Evolutionary conservation across 495 filamentous ascomycete species (phyloP), one percentile per base, ranked within the genome.

Genomic region (Aspergillus nanangensis): DNA sequence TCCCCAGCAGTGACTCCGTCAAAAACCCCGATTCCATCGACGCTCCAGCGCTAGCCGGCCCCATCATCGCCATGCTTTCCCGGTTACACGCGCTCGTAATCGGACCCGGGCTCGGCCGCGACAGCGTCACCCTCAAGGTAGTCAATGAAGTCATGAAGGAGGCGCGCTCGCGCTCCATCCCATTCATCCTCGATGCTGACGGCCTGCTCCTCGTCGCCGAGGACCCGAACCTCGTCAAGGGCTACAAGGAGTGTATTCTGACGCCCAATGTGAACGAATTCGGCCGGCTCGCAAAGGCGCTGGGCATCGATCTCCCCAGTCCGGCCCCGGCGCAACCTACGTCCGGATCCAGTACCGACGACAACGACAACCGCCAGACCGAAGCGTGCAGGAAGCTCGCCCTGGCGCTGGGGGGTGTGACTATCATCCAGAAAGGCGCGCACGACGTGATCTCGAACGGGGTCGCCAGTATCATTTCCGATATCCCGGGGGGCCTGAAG

Each of bases 201-300:
- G 93, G 89, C 4, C 67, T 98, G 31, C 77, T 81, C 18, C 63
- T 98, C 5, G 81, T 92, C 22, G 81, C 84, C 46, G 81, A 80
- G 44, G 68, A 83, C 38, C 93, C 93, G 11, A 82, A 81, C 18
- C 68, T 96, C 3, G 76, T 98, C 3, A 75, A 80, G 20, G 89
- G 88, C 1, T 96, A 90, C 62, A 78, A 72, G 33, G 74, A 89
- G 38, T 95, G 90, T 39, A 90, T 98, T 34, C 68, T 98, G 29
- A 98, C 93, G 22, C 93, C 93, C 0, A 98, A 98, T 47, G 86
- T 95, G 5, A 87, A 92, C 0, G 93, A 98, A 64, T 98, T 98
- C 65, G 83, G 77, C 5, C 73, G 93, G 27, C 60, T 98, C 40
- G 87, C 87, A 40, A 83, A 88, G 57, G 67, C 70, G 0, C 72